These are phyloP conservation scores for Backusella morwellensis DNA, from an alignment of 192 early-diverging fungal species.

Conservation along the genomic window DNA sequence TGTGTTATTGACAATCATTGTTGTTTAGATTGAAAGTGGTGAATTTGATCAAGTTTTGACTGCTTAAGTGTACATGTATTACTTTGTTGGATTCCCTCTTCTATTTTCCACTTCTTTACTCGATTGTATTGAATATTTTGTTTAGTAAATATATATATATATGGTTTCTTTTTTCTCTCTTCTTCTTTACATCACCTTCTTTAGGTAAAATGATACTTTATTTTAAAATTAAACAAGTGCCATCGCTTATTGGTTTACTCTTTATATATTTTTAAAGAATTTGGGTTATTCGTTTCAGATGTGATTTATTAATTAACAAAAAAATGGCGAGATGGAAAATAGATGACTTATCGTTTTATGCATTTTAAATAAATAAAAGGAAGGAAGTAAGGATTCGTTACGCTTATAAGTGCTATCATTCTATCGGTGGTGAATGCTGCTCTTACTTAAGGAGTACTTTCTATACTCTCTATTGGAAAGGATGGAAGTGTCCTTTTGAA, in stretches of 20 bases:
- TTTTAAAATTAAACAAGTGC: neutral
- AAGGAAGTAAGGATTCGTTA: neutral
- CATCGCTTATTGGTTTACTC: neutral
- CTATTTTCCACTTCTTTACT: neutral
- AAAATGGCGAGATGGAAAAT: neutral
- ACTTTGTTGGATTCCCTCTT: neutral
- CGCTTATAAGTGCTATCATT: neutral
- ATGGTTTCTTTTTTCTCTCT: neutral
- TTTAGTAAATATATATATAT: neutral
- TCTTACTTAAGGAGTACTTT: neutral
- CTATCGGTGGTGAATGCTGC: neutral
- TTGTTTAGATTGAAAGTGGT: constrained; percentile 47
- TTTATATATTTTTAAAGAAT: neutral
- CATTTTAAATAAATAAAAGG: neutral
- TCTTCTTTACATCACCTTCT: neutral
- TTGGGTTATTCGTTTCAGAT: neutral
- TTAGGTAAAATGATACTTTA: neutral
- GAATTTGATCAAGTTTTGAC: constrained; percentile 67
- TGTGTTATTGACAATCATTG: neutral
- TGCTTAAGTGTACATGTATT: constrained; percentile 24
- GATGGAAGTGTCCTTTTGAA: neutral
- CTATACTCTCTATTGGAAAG: neutral
- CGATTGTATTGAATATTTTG: neutral
- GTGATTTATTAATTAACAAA: neutral
- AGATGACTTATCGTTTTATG: neutral